phyloP scores from a whole-genome alignment of 306 rosid genomes.

The Fagus crenata region DNA sequence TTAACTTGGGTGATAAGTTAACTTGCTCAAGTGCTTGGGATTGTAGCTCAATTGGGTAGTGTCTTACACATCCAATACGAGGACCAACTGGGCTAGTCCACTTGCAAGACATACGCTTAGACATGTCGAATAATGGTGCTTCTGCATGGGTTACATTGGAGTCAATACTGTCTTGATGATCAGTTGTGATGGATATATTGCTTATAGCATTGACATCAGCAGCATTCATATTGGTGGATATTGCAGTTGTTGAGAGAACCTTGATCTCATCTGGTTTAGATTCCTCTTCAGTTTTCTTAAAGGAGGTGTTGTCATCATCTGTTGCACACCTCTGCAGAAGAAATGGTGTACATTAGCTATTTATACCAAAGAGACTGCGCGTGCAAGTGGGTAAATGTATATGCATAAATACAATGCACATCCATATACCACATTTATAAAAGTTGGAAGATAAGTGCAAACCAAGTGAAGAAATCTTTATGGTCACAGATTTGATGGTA shows the following conservation, averaged over 20 bases:
- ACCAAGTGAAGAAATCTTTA: too few species aligned
- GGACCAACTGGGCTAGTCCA: constrained; percentile 51
- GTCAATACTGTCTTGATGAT: constrained; percentile 5
- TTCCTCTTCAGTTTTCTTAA: constrained; percentile 2
- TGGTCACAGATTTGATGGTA: neutral
- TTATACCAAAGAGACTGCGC: neutral
- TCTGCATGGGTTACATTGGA: neutral
- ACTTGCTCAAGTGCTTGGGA: constrained; percentile 44
- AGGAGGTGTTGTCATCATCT: constrained; percentile 35
- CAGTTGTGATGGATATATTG: neutral
- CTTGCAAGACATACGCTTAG: constrained; percentile 45
- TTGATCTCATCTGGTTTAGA: constrained; percentile 3
- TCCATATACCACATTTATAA: neutral
- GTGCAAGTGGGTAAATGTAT: neutral
- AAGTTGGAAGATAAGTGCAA: too few species aligned
- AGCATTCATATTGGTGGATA: constrained; percentile 2
- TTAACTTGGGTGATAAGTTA: constrained; percentile 43
- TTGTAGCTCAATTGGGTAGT: constrained; percentile 46
- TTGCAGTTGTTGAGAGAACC: neutral
- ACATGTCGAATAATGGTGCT: constrained; percentile 24
- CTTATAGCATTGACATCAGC: neutral
- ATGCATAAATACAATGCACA: neutral
- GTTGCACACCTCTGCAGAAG: constrained; percentile 35
- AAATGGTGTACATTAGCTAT: neutral
- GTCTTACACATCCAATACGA: constrained; percentile 53